Base-by-base conservation (phyloP, 1,284 basidiomycete species). In the Phellinidium pouzarii region DNA sequence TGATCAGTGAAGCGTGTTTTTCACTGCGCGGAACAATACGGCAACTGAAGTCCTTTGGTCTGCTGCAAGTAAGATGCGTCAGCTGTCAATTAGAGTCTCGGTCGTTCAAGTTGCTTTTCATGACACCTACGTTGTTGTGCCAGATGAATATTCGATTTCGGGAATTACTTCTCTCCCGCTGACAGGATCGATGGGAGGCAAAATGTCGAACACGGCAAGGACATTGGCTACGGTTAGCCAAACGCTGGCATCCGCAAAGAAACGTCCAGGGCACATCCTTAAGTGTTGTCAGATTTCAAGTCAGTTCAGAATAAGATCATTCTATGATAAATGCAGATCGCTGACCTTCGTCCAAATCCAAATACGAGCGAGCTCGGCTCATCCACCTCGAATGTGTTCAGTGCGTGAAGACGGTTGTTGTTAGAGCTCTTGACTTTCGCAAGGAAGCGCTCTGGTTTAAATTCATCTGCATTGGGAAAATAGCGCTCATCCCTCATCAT, bases 361-460 rank as follows among this genome's bases (percentile, higher is more conserved):
- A 53, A 57, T 1, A 49, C 48, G 7, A 52, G 27, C 12, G 27
- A 22, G 17, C 36, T 38, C 19, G 59, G 59, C 22, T 59, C 57
- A 3, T 48, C 37, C n/a, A 46, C 43, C 19, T 27, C n/a, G 27
- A 25, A 31, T 43, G 22, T 46, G 29, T 29, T 46, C n/a, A 46
- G 20, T 19, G 34, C 4, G 11, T 38, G 26, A 12, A 27, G n/a
- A 12, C 14, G 19, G 9, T 4, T n/a, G 23, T 26, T 17, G 40
- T 7, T 12, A 4, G 19, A 17, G 23, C n/a, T 44, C 38, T 29
- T 26, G 17, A n/a, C 37, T 7, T 44, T 49, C n/a, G 38, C 17
- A 25, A 65, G 45, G 52, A 62, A 65, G 2, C 66, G 54, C 2
- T 63, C 62, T 1, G 67, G 67, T 19, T 60, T 61, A 57, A 68